A percentile compares a stretch with the other conserved stretches of the same genome.
These are phyloP conservation scores for Saccharomyces hybrid DNA, from an alignment of 1,139 yeast species.

Conservation along the genomic window DNA sequence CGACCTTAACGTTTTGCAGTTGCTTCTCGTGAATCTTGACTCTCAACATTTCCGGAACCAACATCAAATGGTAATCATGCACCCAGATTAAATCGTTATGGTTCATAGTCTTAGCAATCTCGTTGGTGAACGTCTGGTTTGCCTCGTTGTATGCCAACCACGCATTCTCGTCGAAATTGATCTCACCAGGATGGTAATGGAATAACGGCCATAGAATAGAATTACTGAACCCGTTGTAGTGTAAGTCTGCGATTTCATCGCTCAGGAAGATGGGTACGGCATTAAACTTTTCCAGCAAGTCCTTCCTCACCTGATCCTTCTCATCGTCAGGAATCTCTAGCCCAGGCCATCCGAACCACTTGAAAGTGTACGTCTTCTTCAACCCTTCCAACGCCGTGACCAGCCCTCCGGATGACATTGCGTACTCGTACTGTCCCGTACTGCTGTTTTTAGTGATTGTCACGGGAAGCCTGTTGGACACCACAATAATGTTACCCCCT, in stretches of 20 bases:
- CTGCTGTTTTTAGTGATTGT: conserved; percentile 62
- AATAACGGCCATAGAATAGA: conserved; percentile 93
- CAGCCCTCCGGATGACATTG: conserved; percentile 95
- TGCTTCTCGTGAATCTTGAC: conserved; percentile 37
- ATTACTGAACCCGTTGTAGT: conserved; percentile 93
- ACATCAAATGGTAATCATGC: conserved; percentile 95
- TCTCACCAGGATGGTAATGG: conserved; percentile 98
- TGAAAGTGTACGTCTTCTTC: conserved; percentile 75
- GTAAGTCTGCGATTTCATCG: conserved; percentile 88
- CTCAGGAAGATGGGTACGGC: conserved; percentile 85
- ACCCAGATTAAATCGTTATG: conserved; percentile 94
- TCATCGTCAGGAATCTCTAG: conserved; percentile 77
- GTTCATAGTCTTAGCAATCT: conserved; percentile 58
- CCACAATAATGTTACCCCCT: conserved; percentile 72
- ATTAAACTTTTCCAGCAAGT: conserved; percentile 67
- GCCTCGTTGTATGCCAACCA: conserved; percentile 99
- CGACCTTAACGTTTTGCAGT: conserved; percentile 59
- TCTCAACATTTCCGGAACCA: conserved; percentile 83
- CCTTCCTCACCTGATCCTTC: conserved; percentile 57
- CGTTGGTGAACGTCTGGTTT: conserved; percentile 71
- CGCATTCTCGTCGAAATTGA: conserved; percentile 94
- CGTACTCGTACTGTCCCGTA: conserved; percentile 58
- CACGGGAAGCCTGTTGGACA: conserved; percentile 91
- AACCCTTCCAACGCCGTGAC: conserved; percentile 94
- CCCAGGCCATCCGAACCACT: conserved; percentile 99